These are phyloP conservation scores for Saccharomycopsis guyanensis DNA, from an alignment of 805 yeast species.

Conservation along the genomic window DNA sequence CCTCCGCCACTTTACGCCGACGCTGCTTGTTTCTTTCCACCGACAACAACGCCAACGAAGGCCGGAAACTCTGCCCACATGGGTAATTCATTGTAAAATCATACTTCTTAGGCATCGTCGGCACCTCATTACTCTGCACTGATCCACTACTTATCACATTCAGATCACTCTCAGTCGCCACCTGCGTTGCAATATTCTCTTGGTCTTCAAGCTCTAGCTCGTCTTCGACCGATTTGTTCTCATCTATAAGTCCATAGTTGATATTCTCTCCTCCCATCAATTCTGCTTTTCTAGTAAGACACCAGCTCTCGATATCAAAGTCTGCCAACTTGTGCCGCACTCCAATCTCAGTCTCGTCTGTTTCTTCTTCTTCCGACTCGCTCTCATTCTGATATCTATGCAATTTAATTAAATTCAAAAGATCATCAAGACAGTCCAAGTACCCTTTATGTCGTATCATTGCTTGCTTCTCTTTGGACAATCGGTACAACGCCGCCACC, in stretches of 20 bases:
- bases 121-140: not conserved
- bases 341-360: not conserved
- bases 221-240: not conserved
- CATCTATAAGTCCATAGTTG: slow-evolving; percentile 13
- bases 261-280: slow-evolving; percentile 24
- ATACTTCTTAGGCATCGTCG: not conserved
- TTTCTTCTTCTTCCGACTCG: slow-evolving; percentile 1
- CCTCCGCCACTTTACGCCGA: not conserved
- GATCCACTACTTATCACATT: not conserved
- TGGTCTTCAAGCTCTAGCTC: not conserved
- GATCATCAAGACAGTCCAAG: slow-evolving; percentile 51
- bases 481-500: slow-evolving; percentile 57
- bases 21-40: slow-evolving; percentile 3
- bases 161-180: not conserved
- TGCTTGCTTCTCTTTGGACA: slow-evolving; percentile 46
- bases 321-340: slow-evolving; percentile 26
- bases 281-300: slow-evolving; percentile 40
- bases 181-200: not conserved
- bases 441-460: slow-evolving; percentile 50
- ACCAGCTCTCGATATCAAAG: slow-evolving; percentile 46
- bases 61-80: slow-evolving; percentile 9
- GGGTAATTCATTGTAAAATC: slow-evolving; percentile 12
- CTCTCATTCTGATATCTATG: slow-evolving; percentile 5
- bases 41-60: slow-evolving; percentile 8
- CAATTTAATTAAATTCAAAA: slow-evolving; percentile 33